Evolutionary conservation across 2,329 filamentous ascomycete genomes (phyloP), one percentile per base, ranked within the genome.

Genomic region (Ophiocordyceps camponoti-floridani): DNA sequence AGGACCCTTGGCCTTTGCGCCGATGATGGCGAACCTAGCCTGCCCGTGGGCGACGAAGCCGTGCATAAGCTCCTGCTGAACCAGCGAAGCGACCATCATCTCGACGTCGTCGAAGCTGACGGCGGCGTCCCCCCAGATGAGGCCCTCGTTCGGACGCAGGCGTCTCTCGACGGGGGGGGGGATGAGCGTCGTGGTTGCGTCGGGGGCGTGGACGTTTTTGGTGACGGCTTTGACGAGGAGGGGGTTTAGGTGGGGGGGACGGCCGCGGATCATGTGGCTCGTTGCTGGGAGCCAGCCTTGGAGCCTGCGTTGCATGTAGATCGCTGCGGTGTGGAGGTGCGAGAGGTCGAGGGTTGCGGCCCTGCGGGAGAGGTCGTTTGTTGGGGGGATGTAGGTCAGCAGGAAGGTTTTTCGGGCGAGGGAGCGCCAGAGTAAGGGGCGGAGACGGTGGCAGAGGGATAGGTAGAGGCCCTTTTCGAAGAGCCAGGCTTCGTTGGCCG

Each of bases 31-130:
- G 55, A 95, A 87, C 43, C 83, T 79, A 40, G 73, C 73, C 55
- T 79, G 77, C 26, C 73, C 73, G 54, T 93, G 85, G 14, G 83
- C 84, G 27, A 95, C 73, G 55, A 88, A 95, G 2, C 88, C 89
- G 51, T 81, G 78, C 57, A 95, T 69, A 23, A 94, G 66, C 1
- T 83, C 84, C 60, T 94, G 84, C 43, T 82, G 77, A 18, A 93
- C 74, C 12, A 95, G 71, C 11, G 79, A 80, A 0, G 83, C 76
- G 12, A 93, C 71, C 43, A 84, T 77, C 41, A 77, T 77, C 61
- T 94, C 86, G n/a, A 93, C 68, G 51, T 85, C 80, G 13, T 73
- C 64, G 33, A 73, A 61, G 37, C 75, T 69, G 31, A 79, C 66
- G 49, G 66, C 58, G 48, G 72, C 69, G 53, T 82, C 81, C 16